Evolutionary conservation across 768 basidiomycete species (phyloP).

Genomic region (Kwoniella heveanensis): DNA sequence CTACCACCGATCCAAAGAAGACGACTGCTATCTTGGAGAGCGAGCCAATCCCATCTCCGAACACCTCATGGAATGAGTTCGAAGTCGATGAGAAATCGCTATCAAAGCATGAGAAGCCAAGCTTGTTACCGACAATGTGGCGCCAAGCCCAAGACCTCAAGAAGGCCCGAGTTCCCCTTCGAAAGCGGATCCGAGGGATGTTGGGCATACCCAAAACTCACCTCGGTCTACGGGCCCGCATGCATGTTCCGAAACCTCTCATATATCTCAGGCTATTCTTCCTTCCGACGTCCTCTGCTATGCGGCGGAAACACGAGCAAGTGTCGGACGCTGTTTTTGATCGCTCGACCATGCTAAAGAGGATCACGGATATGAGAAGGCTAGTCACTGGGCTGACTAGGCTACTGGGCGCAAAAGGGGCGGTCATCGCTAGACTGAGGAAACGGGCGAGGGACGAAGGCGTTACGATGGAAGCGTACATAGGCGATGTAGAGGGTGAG

Average conservation of each 20-base stretch:
- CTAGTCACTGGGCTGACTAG: constrained; percentile 77
- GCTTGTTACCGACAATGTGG: constrained; percentile 14
- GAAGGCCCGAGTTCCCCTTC: constrained; percentile 4
- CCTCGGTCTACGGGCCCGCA: constrained; percentile 2
- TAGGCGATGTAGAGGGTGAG: constrained; percentile 88
- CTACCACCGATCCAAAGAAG: constrained; percentile 47
- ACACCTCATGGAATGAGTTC: constrained; percentile 12
- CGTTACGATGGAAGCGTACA: constrained; percentile 75
- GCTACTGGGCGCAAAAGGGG: constrained; percentile 75
- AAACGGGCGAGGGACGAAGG: constrained; percentile 67
- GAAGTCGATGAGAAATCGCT: constrained; percentile 35
- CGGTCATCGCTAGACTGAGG: constrained; percentile 75
- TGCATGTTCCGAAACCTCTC: constrained; percentile 17
- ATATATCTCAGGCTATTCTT: constrained; percentile 49
- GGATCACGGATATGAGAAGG: constrained; percentile 76
- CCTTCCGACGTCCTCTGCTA: constrained; percentile 42
- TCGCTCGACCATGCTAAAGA: constrained; percentile 63
- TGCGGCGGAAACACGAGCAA: constrained; percentile 27
- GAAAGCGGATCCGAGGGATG: not conserved
- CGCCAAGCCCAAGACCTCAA: constrained; percentile 1
- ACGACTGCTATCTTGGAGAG: constrained; percentile 21
- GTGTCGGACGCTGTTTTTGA: constrained; percentile 42
- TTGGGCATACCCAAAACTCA: not conserved
- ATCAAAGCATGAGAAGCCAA: constrained; percentile 3
- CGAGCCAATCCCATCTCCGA: constrained; percentile 7